phyloP scores from a whole-genome alignment of 2,329 filamentous ascomycete genomes.

The Zymoseptoria pseudotritici region DNA sequence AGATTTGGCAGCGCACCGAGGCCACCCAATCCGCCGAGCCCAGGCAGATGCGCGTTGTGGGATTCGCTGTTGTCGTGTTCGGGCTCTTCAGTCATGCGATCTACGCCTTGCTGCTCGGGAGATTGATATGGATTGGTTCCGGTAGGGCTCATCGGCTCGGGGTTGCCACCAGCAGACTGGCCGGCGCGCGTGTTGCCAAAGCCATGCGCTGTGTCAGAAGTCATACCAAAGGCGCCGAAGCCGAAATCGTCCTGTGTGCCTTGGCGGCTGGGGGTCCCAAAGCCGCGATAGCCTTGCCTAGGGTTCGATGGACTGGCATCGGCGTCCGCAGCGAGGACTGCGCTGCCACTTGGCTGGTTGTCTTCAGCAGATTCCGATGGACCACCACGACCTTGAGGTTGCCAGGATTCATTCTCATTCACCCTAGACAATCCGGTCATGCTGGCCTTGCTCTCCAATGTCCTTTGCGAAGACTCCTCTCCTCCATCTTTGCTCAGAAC shows the following conservation, averaged over 20 bases:
- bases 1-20: slow-evolving; percentile 26
- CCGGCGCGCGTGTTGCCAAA: slow-evolving; percentile 35
- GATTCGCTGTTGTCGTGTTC: slow-evolving; percentile 25
- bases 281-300: slow-evolving; percentile 36
- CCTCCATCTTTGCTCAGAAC: slow-evolving; percentile 70
- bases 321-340: slow-evolving; percentile 66
- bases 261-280: slow-evolving; percentile 40
- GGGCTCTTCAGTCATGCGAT: slow-evolving; percentile 42
- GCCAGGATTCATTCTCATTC: slow-evolving; percentile 48
- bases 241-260: slow-evolving; percentile 51
- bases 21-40: slow-evolving; percentile 28
- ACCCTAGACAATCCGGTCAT: slow-evolving; percentile 47
- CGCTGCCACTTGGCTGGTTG: slow-evolving; percentile 57
- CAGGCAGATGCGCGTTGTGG: slow-evolving; percentile 23
- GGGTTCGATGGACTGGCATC: slow-evolving; percentile 53
- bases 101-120: slow-evolving; percentile 65
- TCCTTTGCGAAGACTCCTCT: slow-evolving; percentile 47
- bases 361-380: slow-evolving; percentile 51
- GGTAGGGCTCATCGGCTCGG: slow-evolving; percentile 72
- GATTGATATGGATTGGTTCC: slow-evolving; percentile 96
- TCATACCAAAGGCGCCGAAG: slow-evolving; percentile 55
- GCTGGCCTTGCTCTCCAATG: slow-evolving; percentile 49
- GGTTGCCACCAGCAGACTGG: slow-evolving; percentile 41
- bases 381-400: slow-evolving; percentile 18
- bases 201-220: slow-evolving; percentile 38